Conservation (phyloP, 768 basidiomycete genomes). For the Suillus subluteus region DNA sequence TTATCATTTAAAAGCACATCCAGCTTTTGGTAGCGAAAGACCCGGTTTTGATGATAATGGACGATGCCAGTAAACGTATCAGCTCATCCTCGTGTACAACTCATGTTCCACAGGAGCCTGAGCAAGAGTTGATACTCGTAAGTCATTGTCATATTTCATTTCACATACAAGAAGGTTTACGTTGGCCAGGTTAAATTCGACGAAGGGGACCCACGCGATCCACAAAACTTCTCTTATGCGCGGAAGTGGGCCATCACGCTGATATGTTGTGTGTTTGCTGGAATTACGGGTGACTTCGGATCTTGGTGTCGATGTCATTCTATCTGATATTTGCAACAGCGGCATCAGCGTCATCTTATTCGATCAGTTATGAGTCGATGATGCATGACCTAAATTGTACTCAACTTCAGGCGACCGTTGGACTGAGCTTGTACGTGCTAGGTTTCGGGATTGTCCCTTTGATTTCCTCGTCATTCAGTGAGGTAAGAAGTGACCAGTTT, state of each 20-base stretch:
- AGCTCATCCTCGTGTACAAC: background rate
- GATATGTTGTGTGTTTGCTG: slow-evolving; percentile 24
- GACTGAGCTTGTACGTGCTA: slow-evolving; percentile 51
- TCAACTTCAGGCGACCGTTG: slow-evolving; percentile 45
- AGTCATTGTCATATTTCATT: background rate
- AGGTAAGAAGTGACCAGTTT: slow-evolving; percentile 34
- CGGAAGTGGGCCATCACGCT: slow-evolving; percentile 41
- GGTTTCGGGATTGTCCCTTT: slow-evolving; percentile 65
- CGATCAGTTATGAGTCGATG: slow-evolving; percentile 58
- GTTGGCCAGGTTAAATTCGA: slow-evolving; percentile 37
- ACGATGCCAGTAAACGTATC: background rate
- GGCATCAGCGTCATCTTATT: slow-evolving; percentile 50
- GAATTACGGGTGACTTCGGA: slow-evolving; percentile 16
- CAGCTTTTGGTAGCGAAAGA: background rate
- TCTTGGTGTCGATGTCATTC: background rate
- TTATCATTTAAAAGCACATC: background rate
- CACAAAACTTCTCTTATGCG: slow-evolving; percentile 33
- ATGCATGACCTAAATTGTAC: slow-evolving; percentile 44
- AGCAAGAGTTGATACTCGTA: slow-evolving; percentile 23
- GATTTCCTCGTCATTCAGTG: slow-evolving; percentile 64
- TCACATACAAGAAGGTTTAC: slow-evolving; percentile 4
- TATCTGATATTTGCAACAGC: slow-evolving; percentile 35
- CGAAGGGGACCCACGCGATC: slow-evolving; percentile 37
- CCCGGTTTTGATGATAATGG: background rate
- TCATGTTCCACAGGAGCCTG: slow-evolving; percentile 1